Percentiles rank a stretch among this genome's conserved stretches.
Conservation (phyloP, 352 stramenopile species). For the Globisporangium yorkense region DNA sequence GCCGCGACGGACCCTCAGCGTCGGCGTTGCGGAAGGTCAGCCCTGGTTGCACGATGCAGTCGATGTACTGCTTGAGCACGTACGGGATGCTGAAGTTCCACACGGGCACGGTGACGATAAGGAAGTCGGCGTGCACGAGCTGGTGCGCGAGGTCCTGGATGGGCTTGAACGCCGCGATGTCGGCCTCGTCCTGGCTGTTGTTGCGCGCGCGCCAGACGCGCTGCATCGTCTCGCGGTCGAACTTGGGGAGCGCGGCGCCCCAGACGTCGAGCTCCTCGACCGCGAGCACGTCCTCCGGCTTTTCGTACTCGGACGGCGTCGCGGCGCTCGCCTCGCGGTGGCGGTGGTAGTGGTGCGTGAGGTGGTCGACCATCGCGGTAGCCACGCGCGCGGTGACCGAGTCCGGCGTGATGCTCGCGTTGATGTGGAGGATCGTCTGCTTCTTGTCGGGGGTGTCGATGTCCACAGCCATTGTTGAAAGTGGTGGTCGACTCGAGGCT, state of each 20-base stretch:
- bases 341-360: constrained; percentile 70
- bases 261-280: constrained; percentile 71
- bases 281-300: constrained; percentile 44
- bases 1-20: constrained; percentile 41
- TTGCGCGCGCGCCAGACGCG: constrained; percentile 64
- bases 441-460: constrained; percentile 21
- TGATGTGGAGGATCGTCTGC: constrained; percentile 75
- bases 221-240: constrained; percentile 66
- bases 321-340: constrained; percentile 26
- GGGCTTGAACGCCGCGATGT: constrained; percentile 52
- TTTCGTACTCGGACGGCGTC: constrained; percentile 13
- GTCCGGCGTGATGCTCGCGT: constrained; percentile 65
- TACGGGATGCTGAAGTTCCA: constrained; percentile 80
- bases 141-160: constrained; percentile 61
- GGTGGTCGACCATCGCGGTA: constrained; percentile 56
- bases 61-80: constrained; percentile 81
- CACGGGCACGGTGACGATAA: constrained; percentile 68
- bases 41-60: constrained; percentile 68
- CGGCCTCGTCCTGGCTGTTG: constrained; percentile 44
- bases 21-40: constrained; percentile 70
- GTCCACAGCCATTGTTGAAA: not conserved
- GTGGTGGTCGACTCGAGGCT: not conserved
- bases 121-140: constrained; percentile 62
- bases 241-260: constrained; percentile 52
- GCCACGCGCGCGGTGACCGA: constrained; percentile 66